Conservation (phyloP, 495 filamentous ascomycete genomes). For the Corynascus novoguineensis region DNA sequence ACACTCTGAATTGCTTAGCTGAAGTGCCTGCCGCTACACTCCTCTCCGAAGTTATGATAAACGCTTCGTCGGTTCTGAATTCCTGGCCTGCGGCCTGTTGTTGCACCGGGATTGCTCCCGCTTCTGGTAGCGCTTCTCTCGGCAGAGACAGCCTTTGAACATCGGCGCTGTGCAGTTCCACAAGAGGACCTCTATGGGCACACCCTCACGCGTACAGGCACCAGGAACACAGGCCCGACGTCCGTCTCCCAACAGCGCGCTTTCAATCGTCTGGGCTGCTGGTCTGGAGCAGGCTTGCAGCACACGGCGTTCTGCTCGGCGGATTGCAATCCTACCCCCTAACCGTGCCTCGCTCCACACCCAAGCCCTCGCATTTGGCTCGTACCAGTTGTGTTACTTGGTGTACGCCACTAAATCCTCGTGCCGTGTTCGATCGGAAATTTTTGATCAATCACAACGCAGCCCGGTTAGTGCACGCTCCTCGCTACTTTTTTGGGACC, state of each 20-base stretch:
- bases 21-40: no score
- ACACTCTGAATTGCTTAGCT: no score
- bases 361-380: no score
- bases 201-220: neutral
- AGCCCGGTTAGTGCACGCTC: conserved; percentile 11
- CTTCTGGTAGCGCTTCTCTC: no score
- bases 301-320: neutral
- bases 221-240: conserved; percentile 16
- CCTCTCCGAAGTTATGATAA: no score
- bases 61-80: no score
- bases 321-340: conserved; percentile 7
- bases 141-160: no score
- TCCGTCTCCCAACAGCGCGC: conserved; percentile 6
- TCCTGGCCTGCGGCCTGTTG: no score
- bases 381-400: no score
- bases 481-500: conserved; percentile 22
- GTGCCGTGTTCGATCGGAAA: conserved; percentile 15
- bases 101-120: conserved; percentile 1
- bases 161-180: no score
- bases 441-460: conserved; percentile 17
- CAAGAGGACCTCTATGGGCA: neutral
- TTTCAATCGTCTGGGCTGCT: neutral
- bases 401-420: no score
- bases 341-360: no score
- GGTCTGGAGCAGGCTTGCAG: conserved; percentile 5